A percentile compares a stretch with the other conserved stretches of the same genome.
These are phyloP conservation scores for Urtica urens DNA, from an alignment of 306 rosid species.

Conservation along the genomic window DNA sequence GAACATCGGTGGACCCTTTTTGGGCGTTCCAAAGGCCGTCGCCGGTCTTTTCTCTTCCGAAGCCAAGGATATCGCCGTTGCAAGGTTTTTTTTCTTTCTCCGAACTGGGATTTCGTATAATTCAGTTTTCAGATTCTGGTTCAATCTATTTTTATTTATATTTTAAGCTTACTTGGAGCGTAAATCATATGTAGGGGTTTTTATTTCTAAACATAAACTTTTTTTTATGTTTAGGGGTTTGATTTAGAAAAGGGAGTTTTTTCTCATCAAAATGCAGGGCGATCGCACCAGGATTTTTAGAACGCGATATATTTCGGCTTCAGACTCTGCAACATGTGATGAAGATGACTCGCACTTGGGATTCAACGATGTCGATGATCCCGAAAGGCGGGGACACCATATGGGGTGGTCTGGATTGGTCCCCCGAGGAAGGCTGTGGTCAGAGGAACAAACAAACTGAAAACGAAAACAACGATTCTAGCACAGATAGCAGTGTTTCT, in stretches of 20 bases:
- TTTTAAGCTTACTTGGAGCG: too few relatives aligned
- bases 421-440: conserved; percentile 55
- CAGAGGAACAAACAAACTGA: conserved; percentile 32
- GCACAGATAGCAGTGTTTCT: conserved; percentile 17
- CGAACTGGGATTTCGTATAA: too few relatives aligned
- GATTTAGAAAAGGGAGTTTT: too few relatives aligned
- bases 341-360: conserved; percentile 87
- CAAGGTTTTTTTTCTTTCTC: conserved; percentile 39
- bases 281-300: conserved; percentile 66
- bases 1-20: conserved; percentile 55
- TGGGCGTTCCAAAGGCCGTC: conserved; percentile 79
- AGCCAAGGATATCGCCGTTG: conserved; percentile 73
- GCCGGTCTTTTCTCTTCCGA: conserved; percentile 84
- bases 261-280: conserved; percentile 35
- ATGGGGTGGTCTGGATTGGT: conserved; percentile 89
- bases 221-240: too few relatives aligned
- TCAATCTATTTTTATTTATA: too few relatives aligned
- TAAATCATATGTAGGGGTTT: too few relatives aligned
- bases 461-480: conserved; percentile 16
- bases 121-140: too few relatives aligned
- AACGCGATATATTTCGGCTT: conserved; percentile 61
- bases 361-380: conserved; percentile 85
- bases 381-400: conserved; percentile 78
- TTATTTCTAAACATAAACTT: too few relatives aligned
- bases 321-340: conserved; percentile 77